Percentiles rank a stretch among this genome's conserved stretches.
These are phyloP conservation scores for Pisolithus sp. DNA, from an alignment of 768 basidiomycete species.

Conservation along the genomic window DNA sequence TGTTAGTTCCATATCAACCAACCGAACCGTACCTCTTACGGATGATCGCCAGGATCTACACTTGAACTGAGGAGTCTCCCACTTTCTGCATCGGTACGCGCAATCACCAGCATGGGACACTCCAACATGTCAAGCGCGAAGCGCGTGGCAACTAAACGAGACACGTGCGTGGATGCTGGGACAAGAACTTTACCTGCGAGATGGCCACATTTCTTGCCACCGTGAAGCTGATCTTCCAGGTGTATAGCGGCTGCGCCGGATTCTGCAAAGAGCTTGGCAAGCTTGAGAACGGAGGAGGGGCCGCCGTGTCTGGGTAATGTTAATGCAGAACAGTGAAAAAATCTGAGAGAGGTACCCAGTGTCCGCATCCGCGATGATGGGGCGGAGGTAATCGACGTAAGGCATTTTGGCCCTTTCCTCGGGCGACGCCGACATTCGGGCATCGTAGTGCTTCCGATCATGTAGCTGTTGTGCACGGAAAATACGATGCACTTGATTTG, in stretches of 20 bases:
- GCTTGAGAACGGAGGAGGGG: conserved; percentile 89
- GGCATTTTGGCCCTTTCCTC: conserved; percentile 65
- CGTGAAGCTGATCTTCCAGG: conserved; percentile 90
- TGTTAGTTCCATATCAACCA: conserved; percentile 1
- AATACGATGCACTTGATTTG: conserved; percentile 89
- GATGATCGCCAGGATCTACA: conserved; percentile 75
- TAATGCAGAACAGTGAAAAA: background rate
- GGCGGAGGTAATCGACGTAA: conserved; percentile 82
- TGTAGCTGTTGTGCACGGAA: conserved; percentile 90
- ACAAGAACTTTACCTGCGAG: conserved; percentile 90
- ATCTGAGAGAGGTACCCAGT: conserved; percentile 58
- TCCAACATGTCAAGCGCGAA: conserved; percentile 90
- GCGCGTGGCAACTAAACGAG: conserved; percentile 76
- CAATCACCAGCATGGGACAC: conserved; percentile 83
- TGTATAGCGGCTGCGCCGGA: conserved; percentile 88
- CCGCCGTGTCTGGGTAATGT: conserved; percentile 71
- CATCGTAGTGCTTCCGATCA: conserved; percentile 90
- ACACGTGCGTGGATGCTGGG: conserved; percentile 80
- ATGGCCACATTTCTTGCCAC: conserved; percentile 94
- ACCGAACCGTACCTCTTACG: conserved; percentile 22
- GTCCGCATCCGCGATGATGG: conserved; percentile 92
- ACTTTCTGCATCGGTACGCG: conserved; percentile 88
- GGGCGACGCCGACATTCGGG: conserved; percentile 59
- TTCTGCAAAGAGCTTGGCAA: conserved; percentile 92
- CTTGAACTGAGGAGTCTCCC: conserved; percentile 80